Evolutionary conservation across 208 protist species (phyloP).

Genomic region (Crithidia expoeki): DNA sequence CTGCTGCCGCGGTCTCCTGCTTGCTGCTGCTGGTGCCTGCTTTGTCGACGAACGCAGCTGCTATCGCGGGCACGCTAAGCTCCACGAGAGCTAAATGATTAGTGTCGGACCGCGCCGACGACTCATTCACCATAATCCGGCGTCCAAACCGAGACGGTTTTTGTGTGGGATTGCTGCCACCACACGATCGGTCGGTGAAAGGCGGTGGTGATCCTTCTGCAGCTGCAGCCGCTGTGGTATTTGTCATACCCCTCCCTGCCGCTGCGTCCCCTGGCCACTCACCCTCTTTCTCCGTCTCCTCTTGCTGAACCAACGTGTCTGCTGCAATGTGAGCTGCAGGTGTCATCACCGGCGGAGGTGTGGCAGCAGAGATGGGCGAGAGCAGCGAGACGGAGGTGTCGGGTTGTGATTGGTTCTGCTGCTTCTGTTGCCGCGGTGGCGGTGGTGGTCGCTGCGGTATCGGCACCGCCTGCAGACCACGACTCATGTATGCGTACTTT

Average conservation of each 20-base stretch:
- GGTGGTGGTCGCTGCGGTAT: conserved; percentile 2
- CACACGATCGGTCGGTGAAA: neutral
- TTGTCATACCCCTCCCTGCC: neutral
- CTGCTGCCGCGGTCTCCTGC: neutral
- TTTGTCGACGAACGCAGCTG: neutral
- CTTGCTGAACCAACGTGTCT: neutral
- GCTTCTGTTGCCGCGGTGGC: conserved; percentile 1
- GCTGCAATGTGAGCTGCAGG: neutral
- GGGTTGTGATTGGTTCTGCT: conserved; percentile 6
- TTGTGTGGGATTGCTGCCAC: neutral
- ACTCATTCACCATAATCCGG: conserved; percentile 13
- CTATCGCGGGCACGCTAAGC: neutral
- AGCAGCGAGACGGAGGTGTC: neutral
- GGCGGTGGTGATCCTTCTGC: neutral
- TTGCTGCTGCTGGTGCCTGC: neutral
- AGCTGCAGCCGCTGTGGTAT: neutral
- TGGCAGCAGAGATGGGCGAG: neutral
- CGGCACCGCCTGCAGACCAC: conserved; percentile 35
- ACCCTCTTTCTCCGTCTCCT: conserved; percentile 5
- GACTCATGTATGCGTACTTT: conserved; percentile 77
- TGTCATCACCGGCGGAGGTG: neutral
- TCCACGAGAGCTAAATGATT: conserved; percentile 20
- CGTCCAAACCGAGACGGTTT: neutral
- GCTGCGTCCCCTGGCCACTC: neutral
- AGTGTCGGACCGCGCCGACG: conserved; percentile 9